Conservation (phyloP, 768 basidiomycete species). For the Pulveroboletus sp. region DNA sequence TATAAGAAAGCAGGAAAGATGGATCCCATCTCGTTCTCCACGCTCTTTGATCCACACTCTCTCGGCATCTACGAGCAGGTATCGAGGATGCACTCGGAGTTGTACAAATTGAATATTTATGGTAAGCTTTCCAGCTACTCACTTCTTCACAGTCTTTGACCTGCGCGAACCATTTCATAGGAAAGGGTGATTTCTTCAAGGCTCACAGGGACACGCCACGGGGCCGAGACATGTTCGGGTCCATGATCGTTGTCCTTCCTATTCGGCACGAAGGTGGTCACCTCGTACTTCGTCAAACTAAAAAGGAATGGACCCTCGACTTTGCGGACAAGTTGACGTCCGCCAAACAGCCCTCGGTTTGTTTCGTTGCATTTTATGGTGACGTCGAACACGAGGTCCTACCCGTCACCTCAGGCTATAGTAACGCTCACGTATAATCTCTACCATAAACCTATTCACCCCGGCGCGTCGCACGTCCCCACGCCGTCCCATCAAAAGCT, state of each 20-base stretch:
- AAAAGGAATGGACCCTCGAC: constrained; percentile 5
- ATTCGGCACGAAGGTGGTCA: constrained; percentile 22
- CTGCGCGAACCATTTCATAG: background rate
- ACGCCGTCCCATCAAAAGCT: background rate
- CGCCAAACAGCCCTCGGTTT: constrained; percentile 15
- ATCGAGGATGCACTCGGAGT: constrained; percentile 33
- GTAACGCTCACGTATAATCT: constrained; percentile 49
- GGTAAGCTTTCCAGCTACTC: constrained; percentile 31
- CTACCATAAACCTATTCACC: background rate
- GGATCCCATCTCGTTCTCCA: constrained; percentile 34
- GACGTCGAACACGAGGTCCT: constrained; percentile 47
- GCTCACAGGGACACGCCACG: constrained; percentile 36
- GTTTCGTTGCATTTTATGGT: constrained; percentile 41
- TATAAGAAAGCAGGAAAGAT: constrained; percentile 49
- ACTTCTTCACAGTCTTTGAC: background rate
- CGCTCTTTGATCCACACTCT: constrained; percentile 28
- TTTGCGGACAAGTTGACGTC: background rate
- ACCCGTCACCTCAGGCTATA: constrained; percentile 39
- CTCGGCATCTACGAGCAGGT: constrained; percentile 21
- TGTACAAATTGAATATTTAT: constrained; percentile 48
- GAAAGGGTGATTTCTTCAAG: constrained; percentile 10
- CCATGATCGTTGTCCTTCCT: constrained; percentile 51
- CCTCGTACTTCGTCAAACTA: constrained; percentile 6
- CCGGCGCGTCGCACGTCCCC: background rate
- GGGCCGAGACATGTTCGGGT: constrained; percentile 45